Percentiles rank a stretch among this genome's conserved stretches.
Evolutionary conservation across 257 asterid species (phyloP).

Genomic region (Scutellaria barbata): DNA sequence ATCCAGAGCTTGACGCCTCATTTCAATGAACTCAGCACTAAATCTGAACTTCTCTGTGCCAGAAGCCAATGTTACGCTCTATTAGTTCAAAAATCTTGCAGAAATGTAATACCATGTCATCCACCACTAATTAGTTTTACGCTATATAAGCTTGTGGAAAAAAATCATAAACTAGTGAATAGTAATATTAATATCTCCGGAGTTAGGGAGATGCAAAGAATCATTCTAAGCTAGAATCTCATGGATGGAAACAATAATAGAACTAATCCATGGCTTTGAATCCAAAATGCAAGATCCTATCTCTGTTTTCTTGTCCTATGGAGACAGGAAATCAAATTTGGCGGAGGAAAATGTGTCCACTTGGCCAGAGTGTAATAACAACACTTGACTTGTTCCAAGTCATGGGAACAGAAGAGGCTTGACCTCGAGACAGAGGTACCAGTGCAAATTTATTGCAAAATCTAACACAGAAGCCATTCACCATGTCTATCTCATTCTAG

Average conservation of each 20-base stretch:
- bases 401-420: constrained; percentile 2
- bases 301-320: background rate
- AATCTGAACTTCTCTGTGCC: constrained; percentile 85
- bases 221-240: background rate
- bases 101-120: constrained; percentile 17
- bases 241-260: background rate
- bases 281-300: background rate
- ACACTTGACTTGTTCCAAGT: background rate
- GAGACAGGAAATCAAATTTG: constrained; percentile 1
- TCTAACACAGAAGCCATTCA: constrained; percentile 22
- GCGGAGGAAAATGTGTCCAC: constrained; percentile 10
- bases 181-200: constrained; percentile 12
- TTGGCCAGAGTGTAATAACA: constrained; percentile 3
- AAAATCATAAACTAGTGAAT: background rate
- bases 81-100: constrained; percentile 18
- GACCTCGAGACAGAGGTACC: background rate
- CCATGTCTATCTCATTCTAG: background rate
- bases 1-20: constrained; percentile 95
- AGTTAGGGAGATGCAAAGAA: background rate
- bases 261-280: background rate
- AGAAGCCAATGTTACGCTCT: constrained; percentile 34
- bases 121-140: constrained; percentile 27
- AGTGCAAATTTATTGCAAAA: constrained; percentile 19
- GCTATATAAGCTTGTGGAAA: constrained; percentile 6
- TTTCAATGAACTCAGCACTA: constrained; percentile 93